phyloP scores from a whole-genome alignment of 805 yeast species.

The Starmerella potacharoeniae region DNA sequence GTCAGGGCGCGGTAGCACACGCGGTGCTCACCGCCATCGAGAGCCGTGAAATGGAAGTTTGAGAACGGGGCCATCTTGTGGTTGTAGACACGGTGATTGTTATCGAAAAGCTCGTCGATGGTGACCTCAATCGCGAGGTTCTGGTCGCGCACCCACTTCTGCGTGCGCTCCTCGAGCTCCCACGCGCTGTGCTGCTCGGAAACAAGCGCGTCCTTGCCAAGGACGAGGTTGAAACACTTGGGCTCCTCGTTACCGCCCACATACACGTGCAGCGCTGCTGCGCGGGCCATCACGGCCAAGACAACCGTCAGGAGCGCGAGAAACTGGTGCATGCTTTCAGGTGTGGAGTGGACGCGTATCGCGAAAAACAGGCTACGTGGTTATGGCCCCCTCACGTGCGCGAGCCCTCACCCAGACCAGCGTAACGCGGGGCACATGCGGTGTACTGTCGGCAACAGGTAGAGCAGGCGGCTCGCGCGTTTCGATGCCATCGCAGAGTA shows the following conservation, averaged over 20 bases:
- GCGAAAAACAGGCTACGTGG: constrained; percentile 4
- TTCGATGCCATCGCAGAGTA: too few relatives aligned
- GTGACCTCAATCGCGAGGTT: constrained; percentile 50
- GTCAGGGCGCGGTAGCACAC: constrained; percentile 58
- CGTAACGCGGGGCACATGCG: background rate
- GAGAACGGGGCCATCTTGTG: constrained; percentile 54
- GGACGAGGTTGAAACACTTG: constrained; percentile 74
- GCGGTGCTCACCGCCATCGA: constrained; percentile 75
- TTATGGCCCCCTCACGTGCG: background rate
- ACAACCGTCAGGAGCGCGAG: background rate
- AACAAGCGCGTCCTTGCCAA: constrained; percentile 66
- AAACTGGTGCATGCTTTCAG: background rate
- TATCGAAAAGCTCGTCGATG: constrained; percentile 74
- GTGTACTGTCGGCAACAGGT: too few relatives aligned
- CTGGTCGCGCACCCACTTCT: constrained; percentile 43
- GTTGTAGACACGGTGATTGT: constrained; percentile 61
- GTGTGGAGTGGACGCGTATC: constrained; percentile 3
- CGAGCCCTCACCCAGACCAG: background rate
- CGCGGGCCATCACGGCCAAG: constrained; percentile 7
- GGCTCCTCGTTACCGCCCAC: constrained; percentile 56
- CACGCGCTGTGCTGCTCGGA: constrained; percentile 61
- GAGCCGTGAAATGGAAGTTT: constrained; percentile 69
- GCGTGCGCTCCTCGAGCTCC: constrained; percentile 42
- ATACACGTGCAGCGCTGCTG: constrained; percentile 60
- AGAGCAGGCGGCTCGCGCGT: too few relatives aligned